Percentiles rank a stretch among this genome's conserved stretches.
These are phyloP conservation scores for Suillus occidentalis DNA, from an alignment of 768 basidiomycete genomes.

Conservation along the genomic window DNA sequence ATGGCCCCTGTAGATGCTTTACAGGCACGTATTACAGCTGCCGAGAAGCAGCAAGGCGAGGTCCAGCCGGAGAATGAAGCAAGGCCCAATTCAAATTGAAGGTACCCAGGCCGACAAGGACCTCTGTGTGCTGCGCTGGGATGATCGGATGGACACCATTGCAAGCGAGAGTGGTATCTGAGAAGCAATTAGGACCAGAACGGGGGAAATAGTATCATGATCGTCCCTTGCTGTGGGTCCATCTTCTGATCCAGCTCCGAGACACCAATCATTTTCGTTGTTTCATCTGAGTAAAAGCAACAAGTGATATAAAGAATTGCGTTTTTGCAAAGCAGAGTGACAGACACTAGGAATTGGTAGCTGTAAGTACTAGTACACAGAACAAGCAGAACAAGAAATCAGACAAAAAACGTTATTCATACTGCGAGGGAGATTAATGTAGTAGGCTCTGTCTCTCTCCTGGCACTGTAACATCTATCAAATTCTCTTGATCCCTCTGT, in stretches of 20 bases:
- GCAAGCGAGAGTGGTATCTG: conserved; percentile 13
- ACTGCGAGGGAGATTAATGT: conserved; percentile 3
- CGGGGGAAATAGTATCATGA: conserved; percentile 5
- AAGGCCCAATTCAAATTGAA: conserved; percentile 22
- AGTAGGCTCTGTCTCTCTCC: conserved; percentile 19
- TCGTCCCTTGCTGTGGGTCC: not conserved
- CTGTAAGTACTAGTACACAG: conserved; percentile 2
- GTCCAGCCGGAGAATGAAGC: conserved; percentile 25
- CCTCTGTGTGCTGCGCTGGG: conserved; percentile 26
- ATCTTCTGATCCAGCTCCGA: not conserved
- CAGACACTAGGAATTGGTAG: not conserved
- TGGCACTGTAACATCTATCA: conserved; percentile 10
- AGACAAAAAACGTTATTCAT: not conserved
- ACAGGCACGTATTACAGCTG: conserved; percentile 35
- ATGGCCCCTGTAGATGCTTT: conserved; percentile 19
- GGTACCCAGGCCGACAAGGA: conserved; percentile 2
- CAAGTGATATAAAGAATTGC: not conserved
- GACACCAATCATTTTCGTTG: not conserved
- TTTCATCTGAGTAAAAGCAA: not conserved
- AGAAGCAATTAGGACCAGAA: conserved; percentile 11
- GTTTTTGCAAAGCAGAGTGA: not conserved
- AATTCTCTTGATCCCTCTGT: not conserved
- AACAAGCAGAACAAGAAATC: not conserved
- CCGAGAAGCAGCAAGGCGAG: conserved; percentile 30
- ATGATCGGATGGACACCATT: conserved; percentile 29